Evolutionary conservation across 164 flowering plant species (phyloP).

Genomic region (Kalanchoe fedtschenkoi): DNA sequence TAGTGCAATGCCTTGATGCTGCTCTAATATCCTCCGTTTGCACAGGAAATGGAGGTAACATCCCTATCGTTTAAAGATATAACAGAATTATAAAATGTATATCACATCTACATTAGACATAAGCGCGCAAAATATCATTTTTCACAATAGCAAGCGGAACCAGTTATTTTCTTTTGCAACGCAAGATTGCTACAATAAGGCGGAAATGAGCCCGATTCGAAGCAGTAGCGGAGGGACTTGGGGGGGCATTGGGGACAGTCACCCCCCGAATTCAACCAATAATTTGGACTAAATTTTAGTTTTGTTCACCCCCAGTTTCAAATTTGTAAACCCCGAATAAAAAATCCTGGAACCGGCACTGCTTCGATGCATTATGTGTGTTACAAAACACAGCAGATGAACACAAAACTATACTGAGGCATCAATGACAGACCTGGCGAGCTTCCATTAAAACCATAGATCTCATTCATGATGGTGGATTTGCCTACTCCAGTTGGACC

Average conservation of each 20-base stretch:
- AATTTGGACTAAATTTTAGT: too few species aligned
- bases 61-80: slow-evolving; percentile 31
- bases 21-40: slow-evolving; percentile 68
- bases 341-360: too few species aligned
- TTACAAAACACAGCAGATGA: neutral
- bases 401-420: neutral
- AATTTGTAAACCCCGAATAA: neutral
- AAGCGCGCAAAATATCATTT: too few species aligned
- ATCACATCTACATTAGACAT: too few species aligned
- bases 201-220: too few species aligned
- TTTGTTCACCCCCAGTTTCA: neutral
- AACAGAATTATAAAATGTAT: neutral
- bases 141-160: too few species aligned
- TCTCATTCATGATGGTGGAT: slow-evolving; percentile 78
- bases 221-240: too few species aligned
- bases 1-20: slow-evolving; percentile 68
- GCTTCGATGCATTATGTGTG: too few species aligned
- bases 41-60: slow-evolving; percentile 77
- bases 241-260: too few species aligned
- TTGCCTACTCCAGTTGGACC: slow-evolving; percentile 85
- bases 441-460: slow-evolving; percentile 70
- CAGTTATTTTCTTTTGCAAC: too few species aligned
- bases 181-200: too few species aligned
- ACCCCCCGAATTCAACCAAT: too few species aligned
- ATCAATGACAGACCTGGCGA: slow-evolving; percentile 44